Conservation (phyloP, 257 asterid genomes). For the Solanum rostratum region DNA sequence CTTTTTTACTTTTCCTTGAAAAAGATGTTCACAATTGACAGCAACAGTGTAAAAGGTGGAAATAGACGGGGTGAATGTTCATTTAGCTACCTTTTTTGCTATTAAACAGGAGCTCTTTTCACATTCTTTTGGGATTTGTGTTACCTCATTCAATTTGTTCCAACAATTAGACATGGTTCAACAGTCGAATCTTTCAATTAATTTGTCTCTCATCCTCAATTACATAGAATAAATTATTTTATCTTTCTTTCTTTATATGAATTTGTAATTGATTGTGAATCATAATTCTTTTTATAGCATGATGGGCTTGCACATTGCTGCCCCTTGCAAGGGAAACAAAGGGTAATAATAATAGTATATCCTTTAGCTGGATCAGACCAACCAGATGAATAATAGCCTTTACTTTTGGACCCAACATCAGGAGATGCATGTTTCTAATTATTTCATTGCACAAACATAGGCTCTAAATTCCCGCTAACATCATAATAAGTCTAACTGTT, state of each 20-base stretch:
- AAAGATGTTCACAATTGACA: slow-evolving; percentile 5
- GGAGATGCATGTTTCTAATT: background rate
- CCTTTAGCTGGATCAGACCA: background rate
- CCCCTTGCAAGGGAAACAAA: background rate
- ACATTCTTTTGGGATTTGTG: background rate
- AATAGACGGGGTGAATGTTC: background rate
- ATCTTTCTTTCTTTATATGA: background rate
- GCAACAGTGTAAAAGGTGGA: background rate
- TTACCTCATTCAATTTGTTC: background rate
- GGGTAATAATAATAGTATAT: background rate
- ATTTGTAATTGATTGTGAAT: background rate
- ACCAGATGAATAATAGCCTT: background rate
- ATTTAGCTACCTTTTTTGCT: background rate
- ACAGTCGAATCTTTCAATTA: too few relatives aligned
- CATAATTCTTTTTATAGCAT: background rate
- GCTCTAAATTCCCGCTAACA: too few relatives aligned
- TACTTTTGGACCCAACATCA: background rate
- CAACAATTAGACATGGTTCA: background rate
- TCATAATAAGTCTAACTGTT: too few relatives aligned
- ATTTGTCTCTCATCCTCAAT: too few relatives aligned
- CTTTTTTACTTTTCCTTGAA: background rate
- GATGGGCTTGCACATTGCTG: background rate
- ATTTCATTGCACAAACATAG: background rate
- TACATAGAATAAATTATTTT: too few relatives aligned
- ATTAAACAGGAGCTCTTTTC: background rate